Base-by-base conservation (phyloP, 768 basidiomycete species). In the Brasilioporus rufonigricans region DNA sequence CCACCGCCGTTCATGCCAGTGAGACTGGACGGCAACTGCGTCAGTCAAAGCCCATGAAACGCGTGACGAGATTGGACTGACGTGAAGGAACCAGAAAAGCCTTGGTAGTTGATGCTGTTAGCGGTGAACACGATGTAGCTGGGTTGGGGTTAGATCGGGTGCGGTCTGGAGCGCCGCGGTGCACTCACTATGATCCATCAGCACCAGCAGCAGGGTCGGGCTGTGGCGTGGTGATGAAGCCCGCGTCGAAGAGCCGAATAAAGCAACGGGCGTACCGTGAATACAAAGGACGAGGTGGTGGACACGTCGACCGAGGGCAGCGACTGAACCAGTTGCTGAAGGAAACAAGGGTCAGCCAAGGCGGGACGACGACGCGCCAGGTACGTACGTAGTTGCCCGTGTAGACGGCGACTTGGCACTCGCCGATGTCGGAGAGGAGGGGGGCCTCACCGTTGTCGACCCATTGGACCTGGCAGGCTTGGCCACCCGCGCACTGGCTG, bases 71-170 rank as follows among this genome's bases (percentile, higher is more conserved):
- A 27, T 5, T 8, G 11, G 2, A 71, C 80, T 47, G 57, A 85
- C 86, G 66, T 63, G 72, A 90, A 89, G 56, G 73, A 74, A 0
- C 80, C 76, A 0, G 87, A 87, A 64, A 71, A 86, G 24, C 67
- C 73, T 0, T 54, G 53, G 51, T 80, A 81, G 1, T 61, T 55
- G 41, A 48, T 27, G 56, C 71, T 32, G 23, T 62, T 73, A 4
- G 77, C 80, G 26, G 68, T 77, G 62, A 90, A 83, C 56, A 77
- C 77, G 57, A 90, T 65, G 67, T 88, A 89, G 60, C 87, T 90
- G n/a, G 24, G 44, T 6, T 29, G 19, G 31, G 44, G 54, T 62
- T 5, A 57, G 50, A 12, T 19, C 21, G 31, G 41, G 56, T 41
- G 4, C 16, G n/a, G 13, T 52, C 44, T 10, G 43, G 52, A 40